Percentiles rank a stretch among this genome's conserved stretches.
These are phyloP conservation scores for Penicillium paradoxum DNA, from an alignment of 495 filamentous ascomycete genomes.

Conservation along the genomic window DNA sequence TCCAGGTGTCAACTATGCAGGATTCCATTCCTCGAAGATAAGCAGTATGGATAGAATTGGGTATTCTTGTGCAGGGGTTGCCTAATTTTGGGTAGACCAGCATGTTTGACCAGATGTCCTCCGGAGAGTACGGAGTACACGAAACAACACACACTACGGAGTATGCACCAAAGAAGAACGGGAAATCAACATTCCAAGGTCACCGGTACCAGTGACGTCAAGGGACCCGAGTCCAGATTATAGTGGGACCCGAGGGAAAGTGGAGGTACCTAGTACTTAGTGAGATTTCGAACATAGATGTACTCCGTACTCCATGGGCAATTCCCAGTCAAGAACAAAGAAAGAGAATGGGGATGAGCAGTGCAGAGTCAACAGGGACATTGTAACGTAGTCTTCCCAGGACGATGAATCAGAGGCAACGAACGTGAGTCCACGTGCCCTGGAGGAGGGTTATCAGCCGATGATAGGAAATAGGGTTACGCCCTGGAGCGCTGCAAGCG, in stretches of 20 bases:
- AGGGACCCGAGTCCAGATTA: slow-evolving; percentile 5
- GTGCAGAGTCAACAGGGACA: too few relatives aligned
- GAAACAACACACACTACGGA: neutral
- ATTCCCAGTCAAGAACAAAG: too few relatives aligned
- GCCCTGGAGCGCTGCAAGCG: slow-evolving; percentile 10
- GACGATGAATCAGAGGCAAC: too few relatives aligned
- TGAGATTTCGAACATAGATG: neutral
- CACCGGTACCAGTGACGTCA: slow-evolving; percentile 7
- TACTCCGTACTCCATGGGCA: too few relatives aligned
- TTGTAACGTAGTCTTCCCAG: too few relatives aligned
- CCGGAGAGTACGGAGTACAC: too few relatives aligned
- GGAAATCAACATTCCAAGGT: neutral
- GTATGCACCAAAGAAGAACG: neutral
- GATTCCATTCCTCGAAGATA: neutral
- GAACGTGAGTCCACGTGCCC: slow-evolving; percentile 9
- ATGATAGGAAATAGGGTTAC: slow-evolving; percentile 10
- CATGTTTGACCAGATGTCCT: too few relatives aligned
- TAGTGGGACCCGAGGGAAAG: slow-evolving; percentile 5
- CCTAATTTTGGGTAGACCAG: too few relatives aligned
- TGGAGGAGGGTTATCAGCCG: slow-evolving; percentile 3
- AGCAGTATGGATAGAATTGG: neutral
- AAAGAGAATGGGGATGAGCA: neutral
- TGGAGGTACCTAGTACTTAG: slow-evolving; percentile 9
- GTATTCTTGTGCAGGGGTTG: neutral
- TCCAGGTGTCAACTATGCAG: slow-evolving; percentile 1